Evolutionary conservation across 148 eudicot genomes (phyloP), one percentile per base, ranked within the genome.

Genomic region (Vaccinium vitisidaea): DNA sequence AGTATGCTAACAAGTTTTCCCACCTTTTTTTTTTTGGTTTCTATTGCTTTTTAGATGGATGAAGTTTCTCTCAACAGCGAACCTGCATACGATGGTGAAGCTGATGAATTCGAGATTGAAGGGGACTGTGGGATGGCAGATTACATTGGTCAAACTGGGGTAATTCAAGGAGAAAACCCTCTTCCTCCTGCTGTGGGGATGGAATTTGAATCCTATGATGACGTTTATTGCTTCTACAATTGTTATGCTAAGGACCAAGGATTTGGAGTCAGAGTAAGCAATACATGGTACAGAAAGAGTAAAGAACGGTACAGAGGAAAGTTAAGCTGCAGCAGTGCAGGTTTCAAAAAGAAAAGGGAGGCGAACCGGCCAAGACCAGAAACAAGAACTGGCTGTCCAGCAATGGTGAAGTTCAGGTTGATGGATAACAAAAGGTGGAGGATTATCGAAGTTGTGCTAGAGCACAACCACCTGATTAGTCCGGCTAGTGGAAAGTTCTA

Each of bases 121-220:
- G 89, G 88, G 80, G 84, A 89, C 19, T 86, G 87, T 67, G 86
- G 86, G 54, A 89, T 87, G 88, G 76, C 83, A 13, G 90, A 89
- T n/a, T 89, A 67, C 49, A 82, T 83, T 48, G 86, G 89, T 65
- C 89, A 83, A 75, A 59, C 46, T 50, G 86, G 88, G 23, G 32
- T 85, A 75, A 15, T 88, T 74, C 86, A 80, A 36, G 89, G 90
- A 71, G 86, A 89, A 58, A 84, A 86, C 76, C 90, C 87, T 49
- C 81, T 88, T 83, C 90, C 88, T 86, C 90, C 88, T 18, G 82
- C 86, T 63, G 84, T 89, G 61, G 90, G 90, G 63, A 89, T 89
- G 90, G 90, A 89, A 73, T 89, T 89, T 69, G 90, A 89, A 77
- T 81, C 90, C 69, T 89, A 89, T 49, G 89, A 89, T 14, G 90